These are phyloP conservation scores for Citrus maxima DNA, from an alignment of 345 rosid genomes.

Conservation along the genomic window DNA sequence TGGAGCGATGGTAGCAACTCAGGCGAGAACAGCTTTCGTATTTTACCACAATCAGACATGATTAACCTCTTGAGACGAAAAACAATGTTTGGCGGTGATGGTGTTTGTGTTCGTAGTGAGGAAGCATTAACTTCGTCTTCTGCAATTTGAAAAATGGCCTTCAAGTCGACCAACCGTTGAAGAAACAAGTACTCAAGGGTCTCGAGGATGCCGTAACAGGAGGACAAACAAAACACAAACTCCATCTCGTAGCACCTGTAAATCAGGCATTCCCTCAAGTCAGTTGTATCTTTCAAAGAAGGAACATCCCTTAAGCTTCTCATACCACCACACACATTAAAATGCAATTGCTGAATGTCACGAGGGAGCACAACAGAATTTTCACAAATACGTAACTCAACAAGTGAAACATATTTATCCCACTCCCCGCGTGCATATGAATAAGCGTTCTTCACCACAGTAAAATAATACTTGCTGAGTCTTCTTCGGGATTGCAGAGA, in stretches of 20 bases:
- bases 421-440: rapidly evolving
- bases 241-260: rapidly evolving
- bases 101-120: neutral
- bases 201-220: too few relatives aligned
- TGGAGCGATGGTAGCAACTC: neutral
- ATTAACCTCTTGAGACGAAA: too few relatives aligned
- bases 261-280: neutral
- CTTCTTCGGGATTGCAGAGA: neutral
- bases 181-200: neutral
- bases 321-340: neutral
- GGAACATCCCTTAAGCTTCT: neutral
- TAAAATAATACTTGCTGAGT: neutral
- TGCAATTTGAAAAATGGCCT: neutral
- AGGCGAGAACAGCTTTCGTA: neutral
- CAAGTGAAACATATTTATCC: too few relatives aligned
- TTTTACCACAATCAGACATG: too few relatives aligned
- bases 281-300: neutral
- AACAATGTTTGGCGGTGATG: neutral
- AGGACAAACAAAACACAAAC: neutral
- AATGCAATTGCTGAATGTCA: neutral
- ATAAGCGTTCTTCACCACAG: rapidly evolving
- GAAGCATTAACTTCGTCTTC: neutral
- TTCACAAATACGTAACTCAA: too few relatives aligned
- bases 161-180: neutral
- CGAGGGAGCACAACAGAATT: neutral